These are phyloP conservation scores for Limnanthes douglasii DNA, from an alignment of 345 rosid genomes.

Conservation along the genomic window DNA sequence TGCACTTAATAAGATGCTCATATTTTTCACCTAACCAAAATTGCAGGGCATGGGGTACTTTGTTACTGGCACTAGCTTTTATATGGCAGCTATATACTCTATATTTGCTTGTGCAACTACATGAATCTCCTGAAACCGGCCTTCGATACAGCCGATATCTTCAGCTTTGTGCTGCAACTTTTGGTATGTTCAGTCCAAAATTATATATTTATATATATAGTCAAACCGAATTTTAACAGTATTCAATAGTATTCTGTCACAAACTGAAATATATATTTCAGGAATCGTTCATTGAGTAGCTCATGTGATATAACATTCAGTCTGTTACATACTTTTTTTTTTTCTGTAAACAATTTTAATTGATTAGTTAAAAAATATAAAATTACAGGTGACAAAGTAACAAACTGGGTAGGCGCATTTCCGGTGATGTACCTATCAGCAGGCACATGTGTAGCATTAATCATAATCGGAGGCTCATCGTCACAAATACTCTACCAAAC, in stretches of 20 bases:
- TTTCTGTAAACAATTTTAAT: not conserved
- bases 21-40: too few relatives aligned
- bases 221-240: too few relatives aligned
- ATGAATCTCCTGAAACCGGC: constrained; percentile 35
- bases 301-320: not conserved
- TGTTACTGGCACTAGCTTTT: constrained; percentile 23
- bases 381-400: constrained; percentile 31
- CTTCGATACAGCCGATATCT: constrained; percentile 44
- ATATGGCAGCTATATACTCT: constrained; percentile 47
- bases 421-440: constrained; percentile 52
- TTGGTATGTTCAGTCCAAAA: constrained; percentile 25
- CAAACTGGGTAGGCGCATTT: constrained; percentile 34
- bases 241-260: too few relatives aligned
- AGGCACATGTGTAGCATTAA: constrained; percentile 36
- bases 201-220: too few relatives aligned
- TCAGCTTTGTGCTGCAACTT: constrained; percentile 33
- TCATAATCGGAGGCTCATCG: constrained; percentile 39
- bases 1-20: too few relatives aligned
- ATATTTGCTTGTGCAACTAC: constrained; percentile 40
- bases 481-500: constrained; percentile 27
- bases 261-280: too few relatives aligned
- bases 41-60: constrained; percentile 45
- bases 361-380: too few relatives aligned
- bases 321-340: not conserved
- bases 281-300: not conserved